Evolutionary conservation across 768 basidiomycete species (phyloP).

Genomic region (Lanmaoa rubissima): DNA sequence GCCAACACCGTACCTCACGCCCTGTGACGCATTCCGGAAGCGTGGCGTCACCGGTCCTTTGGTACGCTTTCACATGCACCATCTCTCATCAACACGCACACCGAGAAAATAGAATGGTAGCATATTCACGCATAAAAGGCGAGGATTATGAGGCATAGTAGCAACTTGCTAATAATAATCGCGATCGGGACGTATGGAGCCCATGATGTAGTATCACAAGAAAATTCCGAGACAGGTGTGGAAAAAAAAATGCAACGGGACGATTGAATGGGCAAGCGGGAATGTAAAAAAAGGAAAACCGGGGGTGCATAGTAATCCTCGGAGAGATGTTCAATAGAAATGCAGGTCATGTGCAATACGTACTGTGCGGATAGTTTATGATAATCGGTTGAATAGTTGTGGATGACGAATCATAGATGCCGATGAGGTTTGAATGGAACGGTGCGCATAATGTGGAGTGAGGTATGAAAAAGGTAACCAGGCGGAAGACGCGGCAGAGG

Average conservation of each 20-base stretch:
- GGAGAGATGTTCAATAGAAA: slow-evolving; percentile 27
- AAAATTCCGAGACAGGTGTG: background rate
- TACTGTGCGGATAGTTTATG: slow-evolving; percentile 28
- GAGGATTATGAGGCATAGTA: slow-evolving; percentile 17
- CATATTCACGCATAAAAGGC: slow-evolving; percentile 19
- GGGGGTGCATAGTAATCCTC: slow-evolving; percentile 5
- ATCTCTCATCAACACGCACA: background rate
- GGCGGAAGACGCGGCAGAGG: slow-evolving; percentile 2
- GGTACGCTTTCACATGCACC: background rate
- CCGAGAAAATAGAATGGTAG: background rate
- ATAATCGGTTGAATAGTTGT: slow-evolving; percentile 15
- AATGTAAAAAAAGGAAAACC: background rate
- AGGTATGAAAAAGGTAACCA: slow-evolving; percentile 13
- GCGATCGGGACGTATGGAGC: slow-evolving; percentile 15
- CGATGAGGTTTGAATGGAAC: slow-evolving; percentile 4
- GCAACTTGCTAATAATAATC: slow-evolving; percentile 24
- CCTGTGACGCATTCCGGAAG: background rate
- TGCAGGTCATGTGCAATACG: slow-evolving; percentile 30
- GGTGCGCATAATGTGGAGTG: slow-evolving; percentile 7
- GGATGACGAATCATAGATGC: slow-evolving; percentile 30
- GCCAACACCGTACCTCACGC: background rate
- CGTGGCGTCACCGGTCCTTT: background rate
- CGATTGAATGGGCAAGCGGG: background rate
- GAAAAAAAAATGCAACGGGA: slow-evolving; percentile 2
- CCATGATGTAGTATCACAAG: slow-evolving; percentile 15